Base-by-base conservation (phyloP, 441 rosid species). In the Rhodomyrtus psidioides region DNA sequence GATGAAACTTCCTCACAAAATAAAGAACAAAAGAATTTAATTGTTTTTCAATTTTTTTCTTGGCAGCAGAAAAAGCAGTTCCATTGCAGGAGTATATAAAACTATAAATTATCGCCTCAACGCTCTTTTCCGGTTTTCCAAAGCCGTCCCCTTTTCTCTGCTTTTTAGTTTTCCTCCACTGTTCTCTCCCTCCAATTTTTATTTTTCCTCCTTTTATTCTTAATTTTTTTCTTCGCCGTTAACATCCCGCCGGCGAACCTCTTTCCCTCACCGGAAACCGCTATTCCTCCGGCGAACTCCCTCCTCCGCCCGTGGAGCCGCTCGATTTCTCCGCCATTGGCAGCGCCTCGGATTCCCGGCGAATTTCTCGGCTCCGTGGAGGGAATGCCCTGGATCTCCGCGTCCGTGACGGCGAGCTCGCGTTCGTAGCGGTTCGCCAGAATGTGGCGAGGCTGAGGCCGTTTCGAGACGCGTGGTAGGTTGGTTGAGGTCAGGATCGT, bases 361-460 rank as follows among this genome's bases (percentile, higher is more conserved):
- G 57, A 51, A 55, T 85, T 82, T 76, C 81, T 87, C 65, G 55
- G 57, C 84, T 27, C 56, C 59, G 84, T 59, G 87, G 83, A 83
- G 84, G 56, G 82, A 89, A 88, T 84, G 87, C 83, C 79, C 89
- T 62, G 96, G 98, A 96, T 95, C 99, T 96, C 94, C 85, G 86
- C 76, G 88, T 89, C 88, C 89, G 93, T 85, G 91, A 79, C 88
- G 84, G 91, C 88, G 86, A 87, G 86, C 87, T 88, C 88, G 75
- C 84, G 84, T 86, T 56, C 88, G 87, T 79, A 89, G 90, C 85
- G 89, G 88, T 91, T 87, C 84, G 42, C 82, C 91, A 87, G 93
- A 98, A 98, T 98, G 99, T 94, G 98, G 99, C 53, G 90, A 56
- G 81, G 84, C 58, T 85, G 87, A 83, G 83, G 91, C 88, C 60